These are phyloP conservation scores for Zygoascus biomembranicola DNA, from an alignment of 805 yeast genomes.

Conservation along the genomic window DNA sequence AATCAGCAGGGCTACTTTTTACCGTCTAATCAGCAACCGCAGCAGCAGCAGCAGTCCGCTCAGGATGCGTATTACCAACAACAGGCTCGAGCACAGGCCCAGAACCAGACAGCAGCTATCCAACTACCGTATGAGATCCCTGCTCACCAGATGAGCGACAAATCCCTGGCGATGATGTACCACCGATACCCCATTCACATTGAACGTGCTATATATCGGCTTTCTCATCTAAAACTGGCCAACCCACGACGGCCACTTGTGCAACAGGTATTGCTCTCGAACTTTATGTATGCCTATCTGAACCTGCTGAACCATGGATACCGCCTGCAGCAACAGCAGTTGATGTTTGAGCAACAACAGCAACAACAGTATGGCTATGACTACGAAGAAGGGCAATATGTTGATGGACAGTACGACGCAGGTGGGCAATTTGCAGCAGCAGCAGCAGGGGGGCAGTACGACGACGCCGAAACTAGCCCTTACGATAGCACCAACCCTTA, in stretches of 20 bases:
- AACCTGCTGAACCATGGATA: slow-evolving; percentile 82
- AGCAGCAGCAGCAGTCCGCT: not conserved
- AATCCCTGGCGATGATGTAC: slow-evolving; percentile 29
- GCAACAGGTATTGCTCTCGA: slow-evolving; percentile 87
- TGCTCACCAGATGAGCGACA: slow-evolving; percentile 28
- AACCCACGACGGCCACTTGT: slow-evolving; percentile 85
- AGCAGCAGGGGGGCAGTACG: slow-evolving; percentile 2
- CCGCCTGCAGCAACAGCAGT: slow-evolving; percentile 28
- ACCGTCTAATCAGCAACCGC: not conserved
- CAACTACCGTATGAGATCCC: slow-evolving; percentile 29
- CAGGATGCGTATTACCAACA: slow-evolving; percentile 9
- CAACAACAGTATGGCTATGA: slow-evolving; percentile 1
- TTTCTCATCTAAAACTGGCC: slow-evolving; percentile 88
- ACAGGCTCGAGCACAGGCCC: slow-evolving; percentile 11
- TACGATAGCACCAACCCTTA: slow-evolving; percentile 1
- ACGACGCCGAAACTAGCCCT: not conserved
- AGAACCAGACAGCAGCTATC: slow-evolving; percentile 9
- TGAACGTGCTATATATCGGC: slow-evolving; percentile 88
- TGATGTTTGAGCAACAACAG: slow-evolving; percentile 13
- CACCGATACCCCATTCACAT: slow-evolving; percentile 85
- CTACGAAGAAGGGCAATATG: slow-evolving; percentile 5
- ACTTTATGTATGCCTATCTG: slow-evolving; percentile 95
- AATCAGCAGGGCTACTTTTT: not conserved
- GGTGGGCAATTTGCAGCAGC: not conserved
- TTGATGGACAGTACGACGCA: slow-evolving; percentile 10